phyloP scores from a whole-genome alignment of 768 basidiomycete species.

The Phlebiopsis gigantea region DNA sequence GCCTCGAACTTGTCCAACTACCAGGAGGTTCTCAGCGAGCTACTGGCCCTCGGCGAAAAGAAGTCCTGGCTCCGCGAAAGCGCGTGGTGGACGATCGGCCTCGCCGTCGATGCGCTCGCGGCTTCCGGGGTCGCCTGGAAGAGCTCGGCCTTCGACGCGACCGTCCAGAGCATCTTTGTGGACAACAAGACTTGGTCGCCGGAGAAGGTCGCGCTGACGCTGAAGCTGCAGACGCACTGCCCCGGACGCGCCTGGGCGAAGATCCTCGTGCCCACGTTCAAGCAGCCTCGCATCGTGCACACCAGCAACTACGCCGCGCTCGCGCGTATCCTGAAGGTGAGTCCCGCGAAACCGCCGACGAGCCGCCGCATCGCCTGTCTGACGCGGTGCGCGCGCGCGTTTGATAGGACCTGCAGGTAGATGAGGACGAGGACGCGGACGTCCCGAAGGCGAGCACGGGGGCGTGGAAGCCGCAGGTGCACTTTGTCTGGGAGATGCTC shows the following conservation, averaged over 20 bases:
- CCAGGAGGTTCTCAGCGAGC: constrained; percentile 48
- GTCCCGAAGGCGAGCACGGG: constrained; percentile 46
- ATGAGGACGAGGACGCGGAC: constrained; percentile 27
- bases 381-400: not conserved
- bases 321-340: constrained; percentile 77
- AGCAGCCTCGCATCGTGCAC: constrained; percentile 62
- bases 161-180: constrained; percentile 48
- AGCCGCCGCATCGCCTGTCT: not conserved
- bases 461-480: constrained; percentile 85
- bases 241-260: constrained; percentile 66
- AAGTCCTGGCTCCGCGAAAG: constrained; percentile 92
- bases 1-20: constrained; percentile 58
- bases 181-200: constrained; percentile 66
- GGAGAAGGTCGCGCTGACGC: constrained; percentile 79
- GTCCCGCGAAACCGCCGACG: constrained; percentile 4
- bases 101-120: constrained; percentile 57
- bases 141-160: constrained; percentile 48
- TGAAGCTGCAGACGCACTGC: constrained; percentile 60
- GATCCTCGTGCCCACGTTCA: constrained; percentile 69
- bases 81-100: constrained; percentile 77
- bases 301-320: constrained; percentile 67
- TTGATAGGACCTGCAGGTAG: constrained; percentile 45
- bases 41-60: constrained; percentile 68
- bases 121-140: constrained; percentile 67
- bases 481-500: constrained; percentile 87